These are phyloP conservation scores for Candida ficus DNA, from an alignment of 805 yeast genomes.

Conservation along the genomic window DNA sequence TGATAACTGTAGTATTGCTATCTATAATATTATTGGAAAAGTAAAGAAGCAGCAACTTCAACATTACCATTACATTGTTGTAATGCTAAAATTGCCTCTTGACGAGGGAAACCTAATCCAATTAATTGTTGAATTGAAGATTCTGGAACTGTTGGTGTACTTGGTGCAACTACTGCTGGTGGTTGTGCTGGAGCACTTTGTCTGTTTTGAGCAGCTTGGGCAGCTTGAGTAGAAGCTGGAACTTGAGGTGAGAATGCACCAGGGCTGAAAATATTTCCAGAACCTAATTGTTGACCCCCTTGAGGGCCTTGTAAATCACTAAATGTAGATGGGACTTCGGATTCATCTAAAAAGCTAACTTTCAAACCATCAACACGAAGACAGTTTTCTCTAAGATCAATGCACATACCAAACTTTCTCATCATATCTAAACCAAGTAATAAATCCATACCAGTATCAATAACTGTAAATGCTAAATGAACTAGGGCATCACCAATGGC, in stretches of 20 bases:
- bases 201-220: background rate
- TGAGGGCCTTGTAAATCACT: background rate
- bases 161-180: conserved; percentile 4
- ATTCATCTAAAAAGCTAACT: conserved; percentile 66
- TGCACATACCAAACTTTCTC: conserved; percentile 76
- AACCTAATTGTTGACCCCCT: conserved; percentile 5
- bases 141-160: conserved; percentile 27
- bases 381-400: conserved; percentile 65
- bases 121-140: conserved; percentile 41
- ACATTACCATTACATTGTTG: conserved; percentile 67
- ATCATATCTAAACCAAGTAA: conserved; percentile 89
- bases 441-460: conserved; percentile 70
- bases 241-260: conserved; percentile 6
- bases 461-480: conserved; percentile 64
- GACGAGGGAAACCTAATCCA: conserved; percentile 65
- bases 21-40: conserved; percentile 39
- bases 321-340: conserved; percentile 47
- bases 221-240: conserved; percentile 4
- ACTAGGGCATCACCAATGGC: conserved; percentile 62
- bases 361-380: conserved; percentile 65
- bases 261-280: conserved; percentile 8
- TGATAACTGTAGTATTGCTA: too few species aligned
- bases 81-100: conserved; percentile 62
- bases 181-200: background rate
- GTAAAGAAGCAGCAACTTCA: conserved; percentile 78